Evolutionary conservation across 1,284 basidiomycete genomes (phyloP).

Genomic region (Hypsizygus ulmarius): DNA sequence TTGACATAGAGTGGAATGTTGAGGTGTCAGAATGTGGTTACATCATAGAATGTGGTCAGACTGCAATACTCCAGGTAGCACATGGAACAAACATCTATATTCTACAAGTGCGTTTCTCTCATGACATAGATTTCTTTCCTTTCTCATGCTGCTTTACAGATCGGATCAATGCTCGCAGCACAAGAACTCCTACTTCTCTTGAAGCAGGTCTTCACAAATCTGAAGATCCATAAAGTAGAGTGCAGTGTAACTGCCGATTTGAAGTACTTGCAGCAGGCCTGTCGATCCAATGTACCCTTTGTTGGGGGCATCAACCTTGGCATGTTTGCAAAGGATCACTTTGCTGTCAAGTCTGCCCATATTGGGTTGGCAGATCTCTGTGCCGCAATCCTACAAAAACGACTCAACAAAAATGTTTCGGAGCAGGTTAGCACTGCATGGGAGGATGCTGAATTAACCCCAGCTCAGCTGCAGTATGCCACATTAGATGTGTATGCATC

Average conservation of each 20-base stretch:
- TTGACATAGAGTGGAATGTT: conserved; percentile 3
- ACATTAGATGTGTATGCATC: conserved; percentile 22
- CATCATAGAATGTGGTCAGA: not conserved
- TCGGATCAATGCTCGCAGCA: conserved; percentile 1
- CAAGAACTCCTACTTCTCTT: not conserved
- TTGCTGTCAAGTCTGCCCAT: conserved; percentile 5
- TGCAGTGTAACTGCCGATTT: conserved; percentile 19
- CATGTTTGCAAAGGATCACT: conserved; percentile 19
- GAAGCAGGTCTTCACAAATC: conserved; percentile 14
- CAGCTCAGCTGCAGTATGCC: conserved; percentile 17
- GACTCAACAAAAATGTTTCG: conserved; percentile 21
- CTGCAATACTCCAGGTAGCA: conserved; percentile 3
- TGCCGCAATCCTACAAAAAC: conserved; percentile 20
- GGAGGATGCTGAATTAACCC: conserved; percentile 14
- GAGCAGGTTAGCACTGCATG: conserved; percentile 17
- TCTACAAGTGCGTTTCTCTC: not conserved
- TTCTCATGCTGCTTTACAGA: not conserved
- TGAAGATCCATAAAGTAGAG: conserved; percentile 21
- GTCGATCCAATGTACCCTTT: conserved; percentile 14
- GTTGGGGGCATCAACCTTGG: conserved; percentile 21
- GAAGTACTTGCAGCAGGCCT: conserved; percentile 15
- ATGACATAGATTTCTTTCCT: not conserved
- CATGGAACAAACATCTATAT: not conserved
- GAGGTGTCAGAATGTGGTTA: not conserved
- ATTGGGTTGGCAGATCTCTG: conserved; percentile 22